Conservation (phyloP, 169 alveolate genomes). For the Eimeria sp. region DNA sequence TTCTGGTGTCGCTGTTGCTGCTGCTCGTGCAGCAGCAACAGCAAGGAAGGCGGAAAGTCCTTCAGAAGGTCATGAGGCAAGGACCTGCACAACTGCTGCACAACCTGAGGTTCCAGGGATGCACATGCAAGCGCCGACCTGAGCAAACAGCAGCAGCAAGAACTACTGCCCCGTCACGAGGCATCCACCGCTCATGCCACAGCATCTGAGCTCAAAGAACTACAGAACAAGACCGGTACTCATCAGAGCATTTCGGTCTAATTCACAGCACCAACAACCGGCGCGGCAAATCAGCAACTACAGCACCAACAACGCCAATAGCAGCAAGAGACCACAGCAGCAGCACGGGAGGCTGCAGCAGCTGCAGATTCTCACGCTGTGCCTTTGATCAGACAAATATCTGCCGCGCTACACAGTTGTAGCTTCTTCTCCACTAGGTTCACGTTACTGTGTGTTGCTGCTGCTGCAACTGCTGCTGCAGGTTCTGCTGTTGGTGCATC, state of each 20-base stretch:
- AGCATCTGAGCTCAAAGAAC: background rate
- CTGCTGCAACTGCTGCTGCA: slow-evolving; percentile 33
- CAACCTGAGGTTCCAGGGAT: slow-evolving; percentile 36
- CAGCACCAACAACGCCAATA: background rate
- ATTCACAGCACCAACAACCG: background rate
- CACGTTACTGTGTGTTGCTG: background rate
- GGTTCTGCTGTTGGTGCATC: slow-evolving; percentile 23
- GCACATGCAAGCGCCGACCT: slow-evolving; percentile 49
- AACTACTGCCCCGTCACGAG: background rate
- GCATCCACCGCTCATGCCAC: background rate
- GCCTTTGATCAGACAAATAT: slow-evolving; percentile 47
- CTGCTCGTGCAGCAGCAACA: slow-evolving; percentile 75
- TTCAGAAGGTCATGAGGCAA: slow-evolving; percentile 51
- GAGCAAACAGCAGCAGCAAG: slow-evolving; percentile 46
- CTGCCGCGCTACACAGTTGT: slow-evolving; percentile 66
- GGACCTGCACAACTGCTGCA: slow-evolving; percentile 61
- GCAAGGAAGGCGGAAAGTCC: slow-evolving; percentile 48
- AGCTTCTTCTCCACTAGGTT: slow-evolving; percentile 26
- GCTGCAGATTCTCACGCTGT: slow-evolving; percentile 24
- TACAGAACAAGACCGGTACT: background rate
- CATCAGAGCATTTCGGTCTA: background rate
- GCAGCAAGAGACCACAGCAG: background rate
- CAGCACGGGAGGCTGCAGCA: slow-evolving; percentile 54
- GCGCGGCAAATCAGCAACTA: background rate
- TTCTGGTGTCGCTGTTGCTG: slow-evolving; percentile 64